Conservation (phyloP, 1,284 basidiomycete species). For the Ceratobasidium sp. region DNA sequence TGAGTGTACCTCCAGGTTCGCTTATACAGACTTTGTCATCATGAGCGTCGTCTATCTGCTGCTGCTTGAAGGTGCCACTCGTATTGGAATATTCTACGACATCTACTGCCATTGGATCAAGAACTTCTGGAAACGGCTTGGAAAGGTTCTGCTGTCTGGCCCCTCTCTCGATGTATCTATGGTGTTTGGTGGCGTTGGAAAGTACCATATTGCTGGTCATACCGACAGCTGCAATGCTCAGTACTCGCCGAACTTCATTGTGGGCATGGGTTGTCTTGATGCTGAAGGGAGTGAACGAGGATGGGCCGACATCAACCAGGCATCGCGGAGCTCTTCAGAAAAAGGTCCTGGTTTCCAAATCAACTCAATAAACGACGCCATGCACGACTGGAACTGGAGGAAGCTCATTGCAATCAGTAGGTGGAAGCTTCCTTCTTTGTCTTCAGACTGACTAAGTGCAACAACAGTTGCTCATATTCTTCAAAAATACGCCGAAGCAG, state of each 20-base stretch:
- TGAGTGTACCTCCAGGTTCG: background rate
- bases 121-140: background rate
- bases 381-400: slow-evolving; percentile 28
- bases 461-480: background rate
- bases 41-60: background rate
- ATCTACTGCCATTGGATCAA: background rate
- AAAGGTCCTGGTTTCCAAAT: slow-evolving; percentile 11
- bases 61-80: no score
- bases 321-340: background rate
- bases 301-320: slow-evolving; percentile 23
- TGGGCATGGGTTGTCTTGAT: background rate
- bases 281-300: background rate
- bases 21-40: slow-evolving; percentile 17
- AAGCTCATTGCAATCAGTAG: background rate
- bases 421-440: background rate
- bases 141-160: background rate
- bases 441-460: background rate
- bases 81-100: no score
- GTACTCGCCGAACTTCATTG: slow-evolving; percentile 6
- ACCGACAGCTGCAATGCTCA: background rate
- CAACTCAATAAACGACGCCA: background rate
- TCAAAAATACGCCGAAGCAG: background rate
- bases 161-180: background rate
- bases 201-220: slow-evolving; percentile 16
- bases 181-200: background rate